Evolutionary conservation across 306 rosid genomes (phyloP), one percentile per base, ranked within the genome.

Genomic region (Begonia loranthoides): DNA sequence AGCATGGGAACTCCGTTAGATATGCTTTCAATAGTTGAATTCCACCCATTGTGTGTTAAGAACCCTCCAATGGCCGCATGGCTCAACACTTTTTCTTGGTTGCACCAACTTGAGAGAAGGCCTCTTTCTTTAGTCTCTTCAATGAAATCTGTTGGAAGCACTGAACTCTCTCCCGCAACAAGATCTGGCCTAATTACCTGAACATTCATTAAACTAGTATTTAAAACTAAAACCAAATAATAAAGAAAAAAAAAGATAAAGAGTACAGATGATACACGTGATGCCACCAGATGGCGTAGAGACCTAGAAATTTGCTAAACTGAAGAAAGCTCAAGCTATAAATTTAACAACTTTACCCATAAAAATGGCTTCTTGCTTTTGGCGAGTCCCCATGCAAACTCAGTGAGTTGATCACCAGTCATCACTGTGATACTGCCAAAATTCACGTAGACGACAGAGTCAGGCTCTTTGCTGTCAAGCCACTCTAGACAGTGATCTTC

Each of bases 381-480:
- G 6, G 86, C 83, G 1, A 82, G 78, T 10, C 95, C 93, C 81
- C 93, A 86, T 2, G 88, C 85, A 38, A 86, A 82, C 51, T 82
- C 95, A 12, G 60, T 50, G 13, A 79, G 6, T 43, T 82, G 83
- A 1, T 72, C 74, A 13, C 33, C 15, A 0, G 83, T 76, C 79
- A 86, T 74, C 2, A 85, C 79, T 0, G 87, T 70, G 21, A 76
- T 70, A 66, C 95, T 81, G 5, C 92, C 87, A 7, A 85, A 85
- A 45, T 85, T 85, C 0, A 85, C 92, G 12, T 85, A 85, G 24
- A 85, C 76, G 4, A 85, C 87, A 0, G 74, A 62, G 51, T 67
- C 59, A 0, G 73, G 52, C 11, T 70, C 68, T 54, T 68, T 72
- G 4, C 15, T 36, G 45, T 76, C 72, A 0, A 83, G 79, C 96